Conservation (phyloP, 1,139 yeast species). For the Pichia sp. region DNA sequence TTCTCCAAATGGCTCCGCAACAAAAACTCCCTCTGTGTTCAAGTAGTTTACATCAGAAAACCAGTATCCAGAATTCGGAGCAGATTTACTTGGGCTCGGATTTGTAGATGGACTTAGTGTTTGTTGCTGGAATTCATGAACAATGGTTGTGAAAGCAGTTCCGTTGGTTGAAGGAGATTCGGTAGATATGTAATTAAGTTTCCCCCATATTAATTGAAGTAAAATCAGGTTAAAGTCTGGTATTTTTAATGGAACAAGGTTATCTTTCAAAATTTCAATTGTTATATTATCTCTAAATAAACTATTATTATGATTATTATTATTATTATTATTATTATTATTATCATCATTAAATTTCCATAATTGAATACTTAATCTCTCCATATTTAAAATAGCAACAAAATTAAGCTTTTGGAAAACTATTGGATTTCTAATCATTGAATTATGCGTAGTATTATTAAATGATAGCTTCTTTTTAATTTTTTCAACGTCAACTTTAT, state of each 20-base stretch:
- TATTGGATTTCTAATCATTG: constrained; percentile 13
- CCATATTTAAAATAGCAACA: constrained; percentile 20
- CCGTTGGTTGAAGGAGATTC: background rate
- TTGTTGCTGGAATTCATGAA: background rate
- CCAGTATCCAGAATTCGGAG: background rate
- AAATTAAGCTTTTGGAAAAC: constrained; percentile 15
- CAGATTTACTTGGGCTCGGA: background rate
- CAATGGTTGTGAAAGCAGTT: background rate
- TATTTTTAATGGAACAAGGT: constrained; percentile 15
- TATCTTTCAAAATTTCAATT: constrained; percentile 12
- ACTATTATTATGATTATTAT: background rate
- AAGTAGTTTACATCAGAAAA: background rate
- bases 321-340: too few relatives aligned
- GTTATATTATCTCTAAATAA: constrained; percentile 11
- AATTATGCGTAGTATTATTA: constrained; percentile 4
- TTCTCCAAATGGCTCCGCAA: constrained; percentile 8
- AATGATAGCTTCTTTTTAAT: background rate
- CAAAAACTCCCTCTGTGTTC: background rate
- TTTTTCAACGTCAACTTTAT: background rate
- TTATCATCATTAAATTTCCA: constrained; percentile 16
- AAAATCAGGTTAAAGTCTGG: constrained; percentile 16
- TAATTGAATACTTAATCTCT: constrained; percentile 16
- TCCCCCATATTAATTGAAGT: constrained; percentile 17
- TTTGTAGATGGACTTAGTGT: background rate
- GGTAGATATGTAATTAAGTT: background rate